A percentile compares a stretch with the other conserved stretches of the same genome.
phyloP scores from a whole-genome alignment of 1,139 yeast species.

The Arxiozyma heterogenica region DNA sequence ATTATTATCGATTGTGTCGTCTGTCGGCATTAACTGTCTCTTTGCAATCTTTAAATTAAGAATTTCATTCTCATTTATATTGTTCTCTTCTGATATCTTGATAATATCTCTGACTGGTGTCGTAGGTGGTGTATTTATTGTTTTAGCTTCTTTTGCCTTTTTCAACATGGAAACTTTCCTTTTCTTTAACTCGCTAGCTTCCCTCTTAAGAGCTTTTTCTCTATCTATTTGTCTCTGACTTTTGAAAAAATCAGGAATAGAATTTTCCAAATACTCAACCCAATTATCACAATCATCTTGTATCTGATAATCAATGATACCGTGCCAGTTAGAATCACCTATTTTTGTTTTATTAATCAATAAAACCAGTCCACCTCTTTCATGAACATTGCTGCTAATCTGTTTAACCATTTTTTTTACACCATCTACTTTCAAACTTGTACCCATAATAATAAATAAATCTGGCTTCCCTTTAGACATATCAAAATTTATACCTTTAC shows the following conservation, averaged over 20 bases:
- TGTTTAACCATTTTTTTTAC: constrained; percentile 66
- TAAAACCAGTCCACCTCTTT: constrained; percentile 48
- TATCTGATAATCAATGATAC: constrained; percentile 48
- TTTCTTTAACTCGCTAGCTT: constrained; percentile 27
- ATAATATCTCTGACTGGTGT: constrained; percentile 13
- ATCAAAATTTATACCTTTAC: constrained; percentile 64
- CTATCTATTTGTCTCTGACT: constrained; percentile 26
- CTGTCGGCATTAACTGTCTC: constrained; percentile 8
- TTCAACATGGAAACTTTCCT: constrained; percentile 13
- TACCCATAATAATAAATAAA: constrained; percentile 73
- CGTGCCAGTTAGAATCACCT: constrained; percentile 45
- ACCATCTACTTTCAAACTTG: constrained; percentile 80
- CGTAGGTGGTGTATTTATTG: constrained; percentile 19
- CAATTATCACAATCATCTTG: constrained; percentile 76
- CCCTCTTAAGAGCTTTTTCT: constrained; percentile 24
- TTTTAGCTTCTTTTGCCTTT: constrained; percentile 5
- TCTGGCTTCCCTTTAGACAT: constrained; percentile 54
- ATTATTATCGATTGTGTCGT: background rate
- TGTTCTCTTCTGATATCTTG: background rate
- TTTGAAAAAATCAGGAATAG: constrained; percentile 29
- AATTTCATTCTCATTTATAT: background rate
- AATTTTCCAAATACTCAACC: constrained; percentile 34
- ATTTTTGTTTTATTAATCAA: constrained; percentile 46
- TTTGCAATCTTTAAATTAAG: constrained; percentile 4
- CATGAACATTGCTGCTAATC: constrained; percentile 58